Base-by-base conservation (phyloP, 192 early-diverging fungal genomes). In the Martensiomyces pterosporus region DNA sequence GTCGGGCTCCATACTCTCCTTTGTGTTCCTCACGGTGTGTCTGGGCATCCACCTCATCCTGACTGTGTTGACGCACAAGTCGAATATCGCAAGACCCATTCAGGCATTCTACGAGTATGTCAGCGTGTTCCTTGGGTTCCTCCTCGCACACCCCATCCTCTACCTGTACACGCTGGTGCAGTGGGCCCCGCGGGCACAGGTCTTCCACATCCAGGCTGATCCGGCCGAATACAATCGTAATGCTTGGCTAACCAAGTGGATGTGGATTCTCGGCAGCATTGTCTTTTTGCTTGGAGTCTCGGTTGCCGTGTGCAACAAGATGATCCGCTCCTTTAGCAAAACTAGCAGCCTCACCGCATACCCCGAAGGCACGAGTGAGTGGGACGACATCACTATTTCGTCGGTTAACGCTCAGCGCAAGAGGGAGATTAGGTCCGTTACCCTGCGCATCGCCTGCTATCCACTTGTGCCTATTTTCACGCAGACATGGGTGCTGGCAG, bases 171-270 rank as follows among this genome's bases (percentile, higher is more conserved):
- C 49, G n/a, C 29, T 17, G 24, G 45, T 70, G 6, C 47, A 63
- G 43, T 70, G 67, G 67, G 49, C 55, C 12, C 19, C 37, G 0
- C 12, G 18, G 10, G 50, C 60, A 1, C 67, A 70, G 40, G 49
- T 57, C 2, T 70, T 70, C 32, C 60, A 70, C 33, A 50, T 70
- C 10, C 51, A 51, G 27, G 34, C 36, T 14, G 48, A 58, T 1
- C 51, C 39, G 1, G 15, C 40, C 8, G 54, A 63, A 49, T 70
- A 55, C 51, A 49, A 61, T 21, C 12, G 44, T 3, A 55, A 54
- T 1, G 45, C 60, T 14, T 70, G 67, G 67, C 41, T 58, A n/a
- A 70, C 60, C n/a, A 63, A 51, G 43, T 70, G 67, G 67, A 51
- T 27, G 5, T 70, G 67, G 67, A 37, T 70, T 2, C 50, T 62